These are phyloP conservation scores for Helminthosporium solani DNA, from an alignment of 2,329 filamentous ascomycete species.

Conservation along the genomic window DNA sequence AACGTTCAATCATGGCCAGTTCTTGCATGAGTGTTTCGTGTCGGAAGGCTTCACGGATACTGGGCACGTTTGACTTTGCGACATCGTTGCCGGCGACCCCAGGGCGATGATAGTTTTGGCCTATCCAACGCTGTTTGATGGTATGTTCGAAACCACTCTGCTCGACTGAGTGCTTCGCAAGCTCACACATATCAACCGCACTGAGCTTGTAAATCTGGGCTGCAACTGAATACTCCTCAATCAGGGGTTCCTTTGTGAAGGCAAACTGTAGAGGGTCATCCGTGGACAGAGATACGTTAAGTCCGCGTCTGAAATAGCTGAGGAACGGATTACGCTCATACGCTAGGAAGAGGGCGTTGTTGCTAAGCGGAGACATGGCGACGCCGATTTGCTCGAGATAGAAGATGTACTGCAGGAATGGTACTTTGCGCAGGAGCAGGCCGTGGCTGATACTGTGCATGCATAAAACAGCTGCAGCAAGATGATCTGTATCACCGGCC, in stretches of 20 bases:
- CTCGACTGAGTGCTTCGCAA: slow-evolving; percentile 92
- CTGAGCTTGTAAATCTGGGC: slow-evolving; percentile 98
- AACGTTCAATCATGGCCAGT: slow-evolving; percentile 62
- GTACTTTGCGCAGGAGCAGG: slow-evolving; percentile 87
- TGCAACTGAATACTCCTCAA: slow-evolving; percentile 96
- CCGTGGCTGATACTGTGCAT: slow-evolving; percentile 98
- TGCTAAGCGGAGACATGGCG: slow-evolving; percentile 98
- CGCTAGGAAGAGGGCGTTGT: slow-evolving; percentile 93
- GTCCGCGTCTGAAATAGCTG: slow-evolving; percentile 88
- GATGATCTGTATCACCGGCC: slow-evolving; percentile 92
- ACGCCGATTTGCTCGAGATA: slow-evolving; percentile 98
- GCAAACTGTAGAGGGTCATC: slow-evolving; percentile 97
- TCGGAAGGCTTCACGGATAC: slow-evolving; percentile 85
- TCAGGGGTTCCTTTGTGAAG: slow-evolving; percentile 96
- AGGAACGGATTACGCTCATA: slow-evolving; percentile 97
- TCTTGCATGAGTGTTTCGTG: slow-evolving; percentile 85
- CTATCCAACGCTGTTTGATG: slow-evolving; percentile 91
- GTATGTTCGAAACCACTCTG: slow-evolving; percentile 91
- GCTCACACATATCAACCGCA: slow-evolving; percentile 96
- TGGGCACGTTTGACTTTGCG: slow-evolving; percentile 94
- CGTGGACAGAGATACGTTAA: slow-evolving; percentile 95
- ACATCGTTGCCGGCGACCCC: slow-evolving; percentile 87
- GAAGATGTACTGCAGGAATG: slow-evolving; percentile 92
- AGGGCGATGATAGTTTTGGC: slow-evolving; percentile 71
- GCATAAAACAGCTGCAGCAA: slow-evolving; percentile 87